These are phyloP conservation scores for Gossypium sturtianum DNA, from an alignment of 345 rosid species.

Conservation along the genomic window DNA sequence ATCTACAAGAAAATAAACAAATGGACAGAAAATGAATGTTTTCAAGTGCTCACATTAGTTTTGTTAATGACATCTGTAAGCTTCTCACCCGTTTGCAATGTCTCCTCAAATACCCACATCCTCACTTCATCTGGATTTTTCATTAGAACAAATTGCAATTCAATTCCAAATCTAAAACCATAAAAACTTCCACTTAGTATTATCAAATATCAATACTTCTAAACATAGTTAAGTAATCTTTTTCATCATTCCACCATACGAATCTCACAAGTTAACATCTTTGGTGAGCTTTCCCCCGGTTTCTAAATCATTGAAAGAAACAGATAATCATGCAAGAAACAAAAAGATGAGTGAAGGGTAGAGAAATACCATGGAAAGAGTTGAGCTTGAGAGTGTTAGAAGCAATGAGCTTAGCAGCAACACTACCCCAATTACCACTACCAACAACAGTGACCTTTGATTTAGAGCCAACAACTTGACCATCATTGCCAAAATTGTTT, in stretches of 20 bases:
- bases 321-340: neutral
- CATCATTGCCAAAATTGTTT: conserved; percentile 4
- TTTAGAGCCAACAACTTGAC: conserved; percentile 9
- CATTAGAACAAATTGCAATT: neutral
- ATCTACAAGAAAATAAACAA: neutral
- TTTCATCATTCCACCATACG: neutral
- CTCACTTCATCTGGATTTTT: conserved; percentile 83
- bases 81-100: conserved; percentile 77
- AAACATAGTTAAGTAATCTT: neutral
- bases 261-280: neutral
- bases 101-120: conserved; percentile 98
- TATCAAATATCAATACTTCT: neutral
- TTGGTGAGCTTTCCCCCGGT: no score
- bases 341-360: neutral
- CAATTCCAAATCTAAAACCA: neutral
- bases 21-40: neutral
- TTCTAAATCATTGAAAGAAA: neutral
- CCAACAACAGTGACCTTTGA: conserved; percentile 91
- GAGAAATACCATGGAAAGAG: conserved; percentile 61
- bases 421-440: conserved; percentile 99
- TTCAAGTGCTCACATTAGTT: conserved; percentile 53
- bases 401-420: conserved; percentile 94
- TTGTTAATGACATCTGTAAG: conserved; percentile 81
- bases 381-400: conserved; percentile 68
- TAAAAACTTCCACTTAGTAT: neutral